Evolutionary conservation across 1,284 basidiomycete species (phyloP), one percentile per base, ranked within the genome.

Genomic region (Cryptococcus amylolentus): DNA sequence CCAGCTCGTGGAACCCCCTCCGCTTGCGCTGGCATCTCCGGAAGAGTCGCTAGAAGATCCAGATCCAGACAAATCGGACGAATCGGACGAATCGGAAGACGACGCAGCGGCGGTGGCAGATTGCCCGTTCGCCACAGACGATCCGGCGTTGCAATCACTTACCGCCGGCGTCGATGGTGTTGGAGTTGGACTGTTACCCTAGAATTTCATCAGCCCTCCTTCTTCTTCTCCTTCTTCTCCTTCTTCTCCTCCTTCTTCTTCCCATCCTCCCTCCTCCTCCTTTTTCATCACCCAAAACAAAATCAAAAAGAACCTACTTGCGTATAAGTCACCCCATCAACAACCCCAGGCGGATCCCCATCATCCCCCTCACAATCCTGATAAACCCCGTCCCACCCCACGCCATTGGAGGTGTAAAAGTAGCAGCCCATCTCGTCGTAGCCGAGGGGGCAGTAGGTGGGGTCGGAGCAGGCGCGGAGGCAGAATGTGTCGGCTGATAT

Each of bases 391-490:
- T 62, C 57, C 47, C 57, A 57, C 2, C 68, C 67, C 8, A 72
- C 60, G 2, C 59, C 51, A 20, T 67, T 59, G 1, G 62, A 63
- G 9, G 66, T 68, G 38, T 68, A 46, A 58, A 65, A 69, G 45
- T 61, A 72, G 50, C 70, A 72, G 5, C 70, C 70, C 55, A 66
- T 59, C 42, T 66, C 57, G 52, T 66, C 67, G 49, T 66, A 72
- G 3, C 52, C 51, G 3, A 59, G 58, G 0, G 70, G 70, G 53
- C 70, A 72, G 59, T 56, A 68, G 60, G 57, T 48, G 4, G 66
- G 43, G 26, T 65, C 68, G 8, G 65, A 64, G 58, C 69, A 71
- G 23, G 69, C 70, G 47, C 70, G 42, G 9, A 72, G 55, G 53
- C 70, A 72, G 56, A 67, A 72, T 5, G 64, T 67, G 6, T 57